phyloP scores from a whole-genome alignment of 805 yeast species.

The Wickerhamomyces rabaulensis region DNA sequence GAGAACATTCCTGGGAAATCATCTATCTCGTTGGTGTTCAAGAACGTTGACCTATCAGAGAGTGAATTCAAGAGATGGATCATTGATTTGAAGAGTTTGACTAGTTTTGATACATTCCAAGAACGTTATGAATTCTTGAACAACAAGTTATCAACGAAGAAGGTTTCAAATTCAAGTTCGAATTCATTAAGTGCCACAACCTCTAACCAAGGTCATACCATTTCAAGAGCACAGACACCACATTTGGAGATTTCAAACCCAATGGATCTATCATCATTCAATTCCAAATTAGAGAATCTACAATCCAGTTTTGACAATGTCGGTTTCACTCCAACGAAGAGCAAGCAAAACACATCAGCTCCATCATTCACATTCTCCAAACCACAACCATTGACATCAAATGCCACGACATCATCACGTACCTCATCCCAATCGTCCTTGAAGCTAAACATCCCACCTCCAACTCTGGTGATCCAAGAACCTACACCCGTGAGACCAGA shows the following conservation, averaged over 20 bases:
- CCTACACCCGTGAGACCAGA: conserved; percentile 14
- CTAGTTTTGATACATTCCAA: conserved; percentile 30
- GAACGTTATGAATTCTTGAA: conserved; percentile 14
- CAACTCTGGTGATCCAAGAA: conserved; percentile 8
- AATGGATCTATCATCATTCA: conserved; percentile 14
- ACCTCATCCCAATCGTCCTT: background rate
- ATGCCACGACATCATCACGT: background rate
- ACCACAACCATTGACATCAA: background rate
- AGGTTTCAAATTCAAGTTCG: conserved; percentile 2
- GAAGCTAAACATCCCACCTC: background rate
- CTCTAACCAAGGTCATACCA: background rate
- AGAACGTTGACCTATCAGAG: conserved; percentile 55
- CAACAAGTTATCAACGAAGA: background rate
- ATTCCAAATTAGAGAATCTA: conserved; percentile 18
- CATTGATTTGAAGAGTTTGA: conserved; percentile 55
- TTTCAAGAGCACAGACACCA: conserved; percentile 26
- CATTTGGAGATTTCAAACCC: conserved; percentile 17
- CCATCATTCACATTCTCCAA: background rate
- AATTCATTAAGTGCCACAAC: conserved; percentile 1
- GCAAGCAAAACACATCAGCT: background rate
- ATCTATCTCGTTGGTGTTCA: conserved; percentile 44
- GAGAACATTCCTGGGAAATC: background rate
- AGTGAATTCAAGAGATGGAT: conserved; percentile 76
- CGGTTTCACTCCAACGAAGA: background rate
- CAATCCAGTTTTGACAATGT: conserved; percentile 5